These are phyloP conservation scores for Penicillium aurantiogriseum DNA, from an alignment of 2,329 filamentous ascomycete species.

Conservation along the genomic window DNA sequence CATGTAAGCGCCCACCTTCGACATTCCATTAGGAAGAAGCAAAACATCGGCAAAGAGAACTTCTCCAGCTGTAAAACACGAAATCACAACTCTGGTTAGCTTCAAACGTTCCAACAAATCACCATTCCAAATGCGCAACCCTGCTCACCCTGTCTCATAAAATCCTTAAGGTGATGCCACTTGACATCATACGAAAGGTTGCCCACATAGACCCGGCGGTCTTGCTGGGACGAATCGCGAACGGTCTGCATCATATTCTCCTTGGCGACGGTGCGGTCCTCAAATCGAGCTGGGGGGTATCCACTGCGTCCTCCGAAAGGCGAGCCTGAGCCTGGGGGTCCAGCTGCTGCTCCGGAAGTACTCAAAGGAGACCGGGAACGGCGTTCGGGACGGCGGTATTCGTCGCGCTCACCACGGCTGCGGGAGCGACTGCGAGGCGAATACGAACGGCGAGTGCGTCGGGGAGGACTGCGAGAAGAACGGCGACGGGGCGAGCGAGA, in stretches of 20 bases:
- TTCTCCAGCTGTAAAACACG: slow-evolving; percentile 73
- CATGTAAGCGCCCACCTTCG: slow-evolving; percentile 98
- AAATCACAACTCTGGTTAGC: slow-evolving; percentile 17
- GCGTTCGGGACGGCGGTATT: slow-evolving; percentile 71
- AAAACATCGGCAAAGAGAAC: slow-evolving; percentile 99
- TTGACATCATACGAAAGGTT: slow-evolving; percentile 99
- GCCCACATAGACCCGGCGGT: slow-evolving; percentile 98
- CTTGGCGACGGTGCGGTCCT: slow-evolving; percentile 79
- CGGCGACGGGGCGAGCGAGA: slow-evolving; percentile 64
- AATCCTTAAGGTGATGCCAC: slow-evolving; percentile 99
- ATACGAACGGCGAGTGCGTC: slow-evolving; percentile 72
- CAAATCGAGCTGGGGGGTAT: slow-evolving; percentile 68
- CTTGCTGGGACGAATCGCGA: slow-evolving; percentile 92
- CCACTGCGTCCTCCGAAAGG: slow-evolving; percentile 59
- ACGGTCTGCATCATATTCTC: slow-evolving; percentile 96
- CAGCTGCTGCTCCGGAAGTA: slow-evolving; percentile 66
- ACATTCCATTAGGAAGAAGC: slow-evolving; percentile 99
- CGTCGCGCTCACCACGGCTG: slow-evolving; percentile 62
- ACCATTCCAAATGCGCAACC: slow-evolving; percentile 25
- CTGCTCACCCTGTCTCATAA: slow-evolving; percentile 95
- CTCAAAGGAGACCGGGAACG: slow-evolving; percentile 86
- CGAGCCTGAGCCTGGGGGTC: slow-evolving; percentile 58
- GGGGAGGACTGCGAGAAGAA: slow-evolving; percentile 76
- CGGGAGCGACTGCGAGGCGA: slow-evolving; percentile 76
- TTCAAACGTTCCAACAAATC: slow-evolving; percentile 15